phyloP scores from a whole-genome alignment of 2,329 filamentous ascomycete species.

The Aspergillus carbonarius region DNA sequence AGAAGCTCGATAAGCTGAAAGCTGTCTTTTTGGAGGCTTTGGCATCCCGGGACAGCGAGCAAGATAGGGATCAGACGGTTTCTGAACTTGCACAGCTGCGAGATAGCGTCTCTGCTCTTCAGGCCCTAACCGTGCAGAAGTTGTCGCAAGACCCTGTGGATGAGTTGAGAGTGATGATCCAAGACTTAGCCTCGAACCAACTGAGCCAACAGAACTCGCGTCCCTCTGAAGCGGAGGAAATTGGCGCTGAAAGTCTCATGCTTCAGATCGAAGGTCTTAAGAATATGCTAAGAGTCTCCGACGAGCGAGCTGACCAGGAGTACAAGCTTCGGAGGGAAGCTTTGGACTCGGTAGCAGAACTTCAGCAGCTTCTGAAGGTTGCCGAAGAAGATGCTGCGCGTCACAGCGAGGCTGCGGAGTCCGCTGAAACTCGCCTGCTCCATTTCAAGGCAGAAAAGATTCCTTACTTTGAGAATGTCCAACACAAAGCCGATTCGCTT shows the following conservation, averaged over 20 bases:
- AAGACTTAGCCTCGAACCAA: conserved; percentile 61
- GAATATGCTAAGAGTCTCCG: conserved; percentile 63
- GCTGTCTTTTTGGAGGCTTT: conserved; percentile 67
- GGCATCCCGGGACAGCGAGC: conserved; percentile 42
- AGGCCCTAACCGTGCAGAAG: conserved; percentile 41
- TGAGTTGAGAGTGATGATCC: conserved; percentile 62
- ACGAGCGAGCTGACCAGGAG: conserved; percentile 65
- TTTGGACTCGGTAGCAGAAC: conserved; percentile 70
- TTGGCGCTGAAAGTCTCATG: conserved; percentile 50
- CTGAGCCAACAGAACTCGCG: conserved; percentile 54
- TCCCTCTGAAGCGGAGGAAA: conserved; percentile 53
- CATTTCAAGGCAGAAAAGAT: conserved; percentile 68
- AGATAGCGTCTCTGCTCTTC: conserved; percentile 39
- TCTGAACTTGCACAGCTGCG: conserved; percentile 41
- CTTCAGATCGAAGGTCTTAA: conserved; percentile 67
- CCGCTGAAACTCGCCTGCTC: conserved; percentile 64
- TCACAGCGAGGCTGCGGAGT: conserved; percentile 54
- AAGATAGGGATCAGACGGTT: conserved; percentile 25
- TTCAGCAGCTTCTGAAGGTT: conserved; percentile 67
- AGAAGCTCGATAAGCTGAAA: conserved; percentile 79
- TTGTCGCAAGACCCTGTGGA: conserved; percentile 41
- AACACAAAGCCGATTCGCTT: conserved; percentile 67
- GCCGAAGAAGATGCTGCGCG: conserved; percentile 58
- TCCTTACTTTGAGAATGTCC: conserved; percentile 61
- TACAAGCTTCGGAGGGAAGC: conserved; percentile 62